A percentile compares a stretch with the other conserved stretches of the same genome.
Evolutionary conservation across 164 flowering plant species (phyloP).

Genomic region (Chloranthus sessilifolius): DNA sequence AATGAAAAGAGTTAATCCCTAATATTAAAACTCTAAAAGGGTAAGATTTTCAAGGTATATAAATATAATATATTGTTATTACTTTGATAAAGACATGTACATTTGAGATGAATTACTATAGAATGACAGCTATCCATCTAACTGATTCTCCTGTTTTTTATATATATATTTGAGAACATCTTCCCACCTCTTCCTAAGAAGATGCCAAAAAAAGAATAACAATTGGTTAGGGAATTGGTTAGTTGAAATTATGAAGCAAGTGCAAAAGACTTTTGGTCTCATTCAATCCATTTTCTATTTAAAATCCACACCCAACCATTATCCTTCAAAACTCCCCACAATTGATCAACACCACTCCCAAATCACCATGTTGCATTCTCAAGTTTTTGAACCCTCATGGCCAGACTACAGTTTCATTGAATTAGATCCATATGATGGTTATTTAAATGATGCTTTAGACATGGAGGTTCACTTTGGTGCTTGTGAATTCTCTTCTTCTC

Average conservation of each 20-base stretch:
- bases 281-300: neutral
- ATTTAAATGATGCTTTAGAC: slow-evolving; percentile 10
- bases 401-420: slow-evolving; percentile 14
- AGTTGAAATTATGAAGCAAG: neutral
- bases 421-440: slow-evolving; percentile 13
- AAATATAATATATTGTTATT: too few relatives aligned
- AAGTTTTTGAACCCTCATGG: slow-evolving; percentile 25
- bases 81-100: slow-evolving; percentile 10
- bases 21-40: too few relatives aligned
- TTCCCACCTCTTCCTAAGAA: neutral
- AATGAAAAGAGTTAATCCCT: too few relatives aligned
- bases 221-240: slow-evolving; percentile 7
- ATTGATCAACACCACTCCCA: neutral
- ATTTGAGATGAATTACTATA: neutral
- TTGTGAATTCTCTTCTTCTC: slow-evolving; percentile 23
- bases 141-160: neutral
- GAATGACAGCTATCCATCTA: neutral
- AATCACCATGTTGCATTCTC: slow-evolving; percentile 27
- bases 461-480: slow-evolving; percentile 12
- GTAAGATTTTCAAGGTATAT: too few relatives aligned
- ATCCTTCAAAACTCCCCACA: neutral
- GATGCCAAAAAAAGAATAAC: slow-evolving; percentile 10
- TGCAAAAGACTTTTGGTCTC: neutral
- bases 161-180: neutral
- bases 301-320: slow-evolving; percentile 1